Conservation (phyloP, 176 grass and related monocot genomes). For the Eleusine coracana region DNA sequence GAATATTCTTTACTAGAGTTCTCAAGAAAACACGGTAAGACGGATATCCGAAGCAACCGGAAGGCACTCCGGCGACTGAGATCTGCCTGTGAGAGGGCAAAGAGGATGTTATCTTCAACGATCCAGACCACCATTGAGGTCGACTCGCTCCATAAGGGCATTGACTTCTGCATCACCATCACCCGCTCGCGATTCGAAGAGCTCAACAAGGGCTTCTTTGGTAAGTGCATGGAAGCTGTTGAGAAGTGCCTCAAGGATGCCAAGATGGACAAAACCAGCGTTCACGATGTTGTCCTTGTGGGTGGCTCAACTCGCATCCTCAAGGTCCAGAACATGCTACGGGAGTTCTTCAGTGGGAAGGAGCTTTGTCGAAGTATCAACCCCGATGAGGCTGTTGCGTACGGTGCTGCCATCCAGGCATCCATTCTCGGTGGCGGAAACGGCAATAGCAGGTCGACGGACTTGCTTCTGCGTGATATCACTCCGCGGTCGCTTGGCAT, state of each 20-base stretch:
- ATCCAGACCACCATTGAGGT: slow-evolving; percentile 52
- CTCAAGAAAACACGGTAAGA: too few species aligned
- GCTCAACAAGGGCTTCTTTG: slow-evolving; percentile 54
- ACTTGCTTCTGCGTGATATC: slow-evolving; percentile 40
- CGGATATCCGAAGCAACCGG: too few species aligned
- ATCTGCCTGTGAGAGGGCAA: too few species aligned
- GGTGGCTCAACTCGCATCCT: slow-evolving; percentile 65
- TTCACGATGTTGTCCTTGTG: slow-evolving; percentile 57
- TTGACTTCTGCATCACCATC: slow-evolving; percentile 44
- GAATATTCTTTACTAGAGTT: too few species aligned
- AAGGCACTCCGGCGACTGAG: too few species aligned
- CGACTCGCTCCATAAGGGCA: slow-evolving; percentile 38
- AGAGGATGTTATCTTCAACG: slow-evolving; percentile 42
- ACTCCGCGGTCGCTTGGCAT: slow-evolving; percentile 24
- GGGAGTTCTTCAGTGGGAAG: slow-evolving; percentile 50
- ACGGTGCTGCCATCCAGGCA: slow-evolving; percentile 58
- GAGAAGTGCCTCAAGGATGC: slow-evolving; percentile 55
- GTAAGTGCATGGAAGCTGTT: slow-evolving; percentile 36
- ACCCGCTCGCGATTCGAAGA: slow-evolving; percentile 54
- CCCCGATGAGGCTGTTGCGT: slow-evolving; percentile 53
- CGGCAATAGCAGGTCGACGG: not conserved
- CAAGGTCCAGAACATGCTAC: slow-evolving; percentile 44
- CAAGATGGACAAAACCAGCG: slow-evolving; percentile 46
- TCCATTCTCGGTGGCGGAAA: slow-evolving; percentile 36
- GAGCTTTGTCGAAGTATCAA: slow-evolving; percentile 61